These are phyloP conservation scores for Artomyces pyxidatus DNA, from an alignment of 768 basidiomycete genomes.

Conservation along the genomic window DNA sequence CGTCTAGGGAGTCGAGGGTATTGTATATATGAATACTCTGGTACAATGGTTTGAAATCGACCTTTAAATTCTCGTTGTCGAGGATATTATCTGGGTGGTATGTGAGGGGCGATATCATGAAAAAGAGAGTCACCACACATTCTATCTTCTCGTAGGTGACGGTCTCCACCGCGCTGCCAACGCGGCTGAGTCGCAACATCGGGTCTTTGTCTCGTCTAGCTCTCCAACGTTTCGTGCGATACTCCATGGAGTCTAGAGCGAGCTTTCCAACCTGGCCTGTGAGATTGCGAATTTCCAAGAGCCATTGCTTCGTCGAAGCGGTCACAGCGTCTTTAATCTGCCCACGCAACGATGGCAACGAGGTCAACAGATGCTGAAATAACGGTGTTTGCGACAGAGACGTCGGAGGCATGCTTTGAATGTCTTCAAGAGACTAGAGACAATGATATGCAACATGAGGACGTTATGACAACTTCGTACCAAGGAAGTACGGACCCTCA, in stretches of 20 bases:
- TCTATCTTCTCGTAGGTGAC: conserved; percentile 92
- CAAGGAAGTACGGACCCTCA: conserved; percentile 60
- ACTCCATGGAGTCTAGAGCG: conserved; percentile 87
- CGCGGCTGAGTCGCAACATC: conserved; percentile 62
- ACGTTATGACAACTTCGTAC: conserved; percentile 5
- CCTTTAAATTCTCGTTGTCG: conserved; percentile 79
- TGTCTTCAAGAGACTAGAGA: conserved; percentile 86
- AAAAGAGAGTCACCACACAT: conserved; percentile 25
- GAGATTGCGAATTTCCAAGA: conserved; percentile 87
- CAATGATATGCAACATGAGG: conserved; percentile 16
- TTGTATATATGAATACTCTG: conserved; percentile 97
- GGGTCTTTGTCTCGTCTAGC: conserved; percentile 78
- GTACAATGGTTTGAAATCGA: conserved; percentile 92
- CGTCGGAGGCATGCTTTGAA: conserved; percentile 82
- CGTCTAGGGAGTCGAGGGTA: conserved; percentile 82
- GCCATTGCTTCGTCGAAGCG: conserved; percentile 93
- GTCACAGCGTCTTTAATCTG: conserved; percentile 93
- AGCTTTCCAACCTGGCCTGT: conserved; percentile 79
- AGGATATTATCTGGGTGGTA: conserved; percentile 66
- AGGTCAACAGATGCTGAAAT: conserved; percentile 85
- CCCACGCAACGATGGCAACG: conserved; percentile 79
- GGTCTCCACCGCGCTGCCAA: conserved; percentile 89
- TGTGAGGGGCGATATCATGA: conserved; percentile 8
- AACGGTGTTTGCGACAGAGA: conserved; percentile 89
- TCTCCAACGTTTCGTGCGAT: conserved; percentile 76